Evolutionary conservation across 2,329 filamentous ascomycete genomes (phyloP), one percentile per base, ranked within the genome.

Genomic region (Sarocladium oryzae): DNA sequence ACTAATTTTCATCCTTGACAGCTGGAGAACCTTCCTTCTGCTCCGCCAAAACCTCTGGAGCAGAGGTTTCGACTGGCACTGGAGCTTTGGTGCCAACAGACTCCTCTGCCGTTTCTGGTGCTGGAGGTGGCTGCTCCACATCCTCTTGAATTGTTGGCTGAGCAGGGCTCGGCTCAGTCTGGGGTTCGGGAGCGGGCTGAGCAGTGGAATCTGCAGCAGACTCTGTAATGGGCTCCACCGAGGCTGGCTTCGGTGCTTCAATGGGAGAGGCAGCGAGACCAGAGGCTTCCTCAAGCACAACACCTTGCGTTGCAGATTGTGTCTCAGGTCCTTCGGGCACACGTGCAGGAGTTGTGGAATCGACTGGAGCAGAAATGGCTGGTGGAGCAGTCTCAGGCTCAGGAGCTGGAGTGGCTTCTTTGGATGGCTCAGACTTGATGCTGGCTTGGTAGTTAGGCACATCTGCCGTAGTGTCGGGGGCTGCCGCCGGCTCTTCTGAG

Each of bases 381-480:
- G 37, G 37, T 15, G 21, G 8, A 41, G 37, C 30, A 45, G 48
- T 13, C 26, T 54, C 51, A 15, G 28, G 36, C 18, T 59, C 54
- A 32, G 51, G 16, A 13, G 52, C 45, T 26, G 38, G 49, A 11
- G 23, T 28, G 7, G 52, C 33, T 11, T 51, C 48, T 16, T 51
- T 21, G 23, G 56, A 49, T 8, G 23, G 24, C 10, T 33, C 33
- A 16, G 45, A 9, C 26, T 49, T 38, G 18, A 46, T 2, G 32
- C 53, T 52, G 8, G 56, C 61, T 52, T 74, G 70, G 28, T 69
- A 66, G 52, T 75, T 69, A 32, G 76, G 63, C 30, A 71, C 73
- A 1, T 70, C 66, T 56, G 76, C 69, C 1, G 75, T 58, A n/a
- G 66, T 70, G n/a, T 67, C 69, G 20, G 76, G 66, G 32, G 76